Evolutionary conservation across 805 yeast genomes (phyloP), one percentile per base, ranked within the genome.

Genomic region (Danielia reshetovae): DNA sequence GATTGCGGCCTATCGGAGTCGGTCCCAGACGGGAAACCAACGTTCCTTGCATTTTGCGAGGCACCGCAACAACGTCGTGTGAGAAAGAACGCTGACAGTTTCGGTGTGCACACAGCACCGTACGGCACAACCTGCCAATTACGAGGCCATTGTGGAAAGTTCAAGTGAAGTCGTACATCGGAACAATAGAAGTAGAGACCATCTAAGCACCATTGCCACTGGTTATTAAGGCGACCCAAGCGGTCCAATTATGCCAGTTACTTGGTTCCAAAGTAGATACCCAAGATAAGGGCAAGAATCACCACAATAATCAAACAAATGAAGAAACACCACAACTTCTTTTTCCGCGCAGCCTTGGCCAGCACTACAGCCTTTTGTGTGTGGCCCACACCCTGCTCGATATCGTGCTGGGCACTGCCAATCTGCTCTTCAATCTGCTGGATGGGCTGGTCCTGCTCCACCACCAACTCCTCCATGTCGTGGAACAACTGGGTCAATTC

Each of bases 401-500:
- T 80, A 59, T 93, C 94, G 42, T 77, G 79, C 62, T 88, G 96
- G 18, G 96, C 97, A 36, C 70, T 74, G 40, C 69, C 78, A 42
- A 89, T 85, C 52, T 85, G 82, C 48, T 85, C 79, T 57, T 88
- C 88, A 45, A 87, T 79, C 54, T 79, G 84, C 55, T 81, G 85
- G 48, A 93, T 81, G 42, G 83, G 79, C 49, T 78, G 87, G 62
- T 89, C 96, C 69, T 93, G 97, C 65, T 89, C 96, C 49, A 90
- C 87, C 30, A 90, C 97, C 65, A 93, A 72, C 56, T 85, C 85
- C 65, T 93, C 97, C 93, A 93, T 86, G 59, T 93, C 97, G 54
- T 83, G 84, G 71, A 93, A 88, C 59, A 93, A 76, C 68, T 86
- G 95, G 27, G 94, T 85, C 63, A 93, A 77, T 65, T 93, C 98